These are phyloP conservation scores for Taphrina populina DNA, from an alignment of 1,139 yeast genomes.

Conservation along the genomic window DNA sequence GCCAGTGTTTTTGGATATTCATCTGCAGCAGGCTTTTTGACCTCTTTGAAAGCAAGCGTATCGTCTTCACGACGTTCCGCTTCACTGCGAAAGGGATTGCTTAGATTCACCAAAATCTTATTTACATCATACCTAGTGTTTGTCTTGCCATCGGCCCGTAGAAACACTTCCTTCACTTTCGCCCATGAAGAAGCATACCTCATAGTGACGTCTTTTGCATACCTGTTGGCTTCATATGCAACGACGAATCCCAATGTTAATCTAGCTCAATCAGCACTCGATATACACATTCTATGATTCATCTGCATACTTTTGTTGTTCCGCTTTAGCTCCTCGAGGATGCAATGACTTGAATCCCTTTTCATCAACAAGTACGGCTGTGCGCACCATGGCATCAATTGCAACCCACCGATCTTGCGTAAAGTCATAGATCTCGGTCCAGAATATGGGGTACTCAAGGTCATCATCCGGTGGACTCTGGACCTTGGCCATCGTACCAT, in stretches of 20 bases:
- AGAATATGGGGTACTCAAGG: slow-evolving; percentile 67
- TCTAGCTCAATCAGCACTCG: slow-evolving; percentile 6
- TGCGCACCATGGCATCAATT: slow-evolving; percentile 70
- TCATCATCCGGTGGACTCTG: slow-evolving; percentile 15
- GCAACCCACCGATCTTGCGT: slow-evolving; percentile 69
- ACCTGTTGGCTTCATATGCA: slow-evolving; percentile 67
- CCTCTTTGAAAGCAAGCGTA: slow-evolving; percentile 65
- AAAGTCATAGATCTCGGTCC: slow-evolving; percentile 93
- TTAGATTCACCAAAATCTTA: slow-evolving; percentile 3
- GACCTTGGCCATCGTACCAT: neutral
- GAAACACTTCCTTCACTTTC: slow-evolving; percentile 53
- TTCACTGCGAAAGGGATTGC: slow-evolving; percentile 40
- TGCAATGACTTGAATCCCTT: slow-evolving; percentile 25
- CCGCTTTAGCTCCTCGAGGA: slow-evolving; percentile 17
- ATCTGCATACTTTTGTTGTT: slow-evolving; percentile 12
- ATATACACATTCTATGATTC: slow-evolving; percentile 1
- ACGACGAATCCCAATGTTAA: slow-evolving; percentile 42
- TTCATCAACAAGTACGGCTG: slow-evolving; percentile 38
- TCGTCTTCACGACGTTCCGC: slow-evolving; percentile 67
- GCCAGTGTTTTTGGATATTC: slow-evolving; percentile 82
- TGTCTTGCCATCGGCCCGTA: slow-evolving; percentile 51
- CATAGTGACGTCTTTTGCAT: slow-evolving; percentile 78
- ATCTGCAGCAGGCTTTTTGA: slow-evolving; percentile 52
- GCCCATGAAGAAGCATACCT: slow-evolving; percentile 75
- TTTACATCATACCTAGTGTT: slow-evolving; percentile 72